Conservation (phyloP, 1,284 basidiomycete species). For the Pulveroboletus sp. region DNA sequence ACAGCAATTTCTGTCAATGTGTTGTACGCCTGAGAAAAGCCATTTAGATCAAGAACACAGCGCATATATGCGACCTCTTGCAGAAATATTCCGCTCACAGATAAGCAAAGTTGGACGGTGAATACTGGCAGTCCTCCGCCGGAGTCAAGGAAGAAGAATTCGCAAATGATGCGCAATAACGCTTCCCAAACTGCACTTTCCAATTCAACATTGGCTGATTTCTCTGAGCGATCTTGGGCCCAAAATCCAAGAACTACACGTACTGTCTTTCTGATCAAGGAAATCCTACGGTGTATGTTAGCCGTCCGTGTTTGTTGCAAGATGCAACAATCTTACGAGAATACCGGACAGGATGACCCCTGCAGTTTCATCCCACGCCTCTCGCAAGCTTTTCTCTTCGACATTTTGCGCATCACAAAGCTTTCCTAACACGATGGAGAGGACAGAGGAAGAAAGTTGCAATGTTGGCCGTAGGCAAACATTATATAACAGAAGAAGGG, state of each 20-base stretch:
- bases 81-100: constrained; percentile 22
- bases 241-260: neutral
- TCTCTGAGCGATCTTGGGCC: neutral
- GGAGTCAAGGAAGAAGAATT: constrained; percentile 35
- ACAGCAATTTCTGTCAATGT: constrained; percentile 37
- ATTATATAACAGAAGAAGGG: constrained; percentile 41
- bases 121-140: constrained; percentile 8
- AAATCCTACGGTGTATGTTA: constrained; percentile 32
- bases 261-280: constrained; percentile 30
- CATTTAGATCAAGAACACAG: constrained; percentile 3
- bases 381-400: constrained; percentile 17
- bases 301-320: constrained; percentile 6
- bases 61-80: constrained; percentile 35
- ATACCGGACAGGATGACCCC: constrained; percentile 45
- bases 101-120: constrained; percentile 24
- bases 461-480: constrained; percentile 37
- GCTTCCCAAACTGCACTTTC: constrained; percentile 25
- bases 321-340: constrained; percentile 35
- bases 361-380: constrained; percentile 42
- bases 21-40: constrained; percentile 36
- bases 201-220: constrained; percentile 15
- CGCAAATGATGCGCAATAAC: constrained; percentile 32
- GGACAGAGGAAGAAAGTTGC: constrained; percentile 36
- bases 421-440: constrained; percentile 38
- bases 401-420: constrained; percentile 20